Conservation (phyloP, 257 asterid genomes). For the Rhazya stricta region DNA sequence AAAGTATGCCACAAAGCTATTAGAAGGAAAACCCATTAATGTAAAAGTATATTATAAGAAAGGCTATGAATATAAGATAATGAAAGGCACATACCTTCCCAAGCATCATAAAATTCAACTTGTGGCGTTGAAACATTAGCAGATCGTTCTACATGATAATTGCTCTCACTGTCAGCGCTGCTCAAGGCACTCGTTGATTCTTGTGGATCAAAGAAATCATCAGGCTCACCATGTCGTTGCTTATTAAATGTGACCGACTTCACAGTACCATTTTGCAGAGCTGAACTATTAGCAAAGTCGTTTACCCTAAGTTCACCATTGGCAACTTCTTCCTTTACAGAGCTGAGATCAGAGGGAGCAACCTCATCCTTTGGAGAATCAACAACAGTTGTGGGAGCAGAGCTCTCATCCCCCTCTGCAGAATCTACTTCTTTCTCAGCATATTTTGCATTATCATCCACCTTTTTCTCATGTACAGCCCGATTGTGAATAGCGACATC, state of each 20-base stretch:
- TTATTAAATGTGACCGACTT: conserved; percentile 34
- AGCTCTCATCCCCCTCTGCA: conserved; percentile 31
- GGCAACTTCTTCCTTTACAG: conserved; percentile 28
- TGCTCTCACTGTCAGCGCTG: conserved; percentile 53
- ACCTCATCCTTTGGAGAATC: conserved; percentile 25
- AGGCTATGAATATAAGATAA: conserved; percentile 3
- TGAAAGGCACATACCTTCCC: conserved; percentile 70
- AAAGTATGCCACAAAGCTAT: not conserved
- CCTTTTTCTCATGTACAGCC: conserved; percentile 33
- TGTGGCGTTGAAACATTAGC: conserved; percentile 42
- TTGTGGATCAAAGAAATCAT: conserved; percentile 55
- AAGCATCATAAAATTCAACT: conserved; percentile 92
- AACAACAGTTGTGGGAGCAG: conserved; percentile 18
- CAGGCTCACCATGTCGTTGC: conserved; percentile 44
- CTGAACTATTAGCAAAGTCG: conserved; percentile 26
- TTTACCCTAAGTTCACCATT: conserved; percentile 20
- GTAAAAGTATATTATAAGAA: not conserved
- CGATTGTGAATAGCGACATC: conserved; percentile 44
- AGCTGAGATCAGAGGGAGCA: conserved; percentile 20
- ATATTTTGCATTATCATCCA: conserved; percentile 29
- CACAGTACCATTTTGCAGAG: conserved; percentile 29
- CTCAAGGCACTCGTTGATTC: conserved; percentile 58
- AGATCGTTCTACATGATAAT: conserved; percentile 39
- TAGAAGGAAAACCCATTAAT: not conserved
- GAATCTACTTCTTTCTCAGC: conserved; percentile 23